These are phyloP conservation scores for Waltergamsia citrina DNA, from an alignment of 2,329 filamentous ascomycete genomes.

Conservation along the genomic window DNA sequence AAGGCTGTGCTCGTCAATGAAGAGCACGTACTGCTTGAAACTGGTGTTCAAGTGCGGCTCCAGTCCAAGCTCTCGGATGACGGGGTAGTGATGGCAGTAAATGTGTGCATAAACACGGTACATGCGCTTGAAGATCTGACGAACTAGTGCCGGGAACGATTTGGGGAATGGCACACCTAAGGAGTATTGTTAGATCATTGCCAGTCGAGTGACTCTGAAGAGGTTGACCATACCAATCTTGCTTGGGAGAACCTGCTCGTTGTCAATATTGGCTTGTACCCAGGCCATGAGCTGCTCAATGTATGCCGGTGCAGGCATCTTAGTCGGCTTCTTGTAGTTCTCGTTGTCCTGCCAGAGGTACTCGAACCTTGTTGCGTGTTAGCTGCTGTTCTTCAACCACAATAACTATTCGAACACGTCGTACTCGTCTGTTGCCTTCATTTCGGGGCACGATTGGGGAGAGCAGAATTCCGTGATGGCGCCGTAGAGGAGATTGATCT, in stretches of 20 bases:
- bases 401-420: conserved; percentile 14
- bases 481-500: conserved; percentile 97
- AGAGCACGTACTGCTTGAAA: conserved; percentile 99
- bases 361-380: conserved; percentile 59
- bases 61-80: conserved; percentile 87
- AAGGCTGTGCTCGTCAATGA: conserved; percentile 91
- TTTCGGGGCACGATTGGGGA: conserved; percentile 91
- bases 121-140: conserved; percentile 97
- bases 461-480: conserved; percentile 99
- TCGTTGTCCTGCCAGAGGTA: conserved; percentile 98
- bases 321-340: conserved; percentile 89
- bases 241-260: conserved; percentile 90
- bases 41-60: conserved; percentile 97
- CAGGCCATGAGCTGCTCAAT: conserved; percentile 97
- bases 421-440: conserved; percentile 99
- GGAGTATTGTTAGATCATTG: neutral
- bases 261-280: conserved; percentile 93
- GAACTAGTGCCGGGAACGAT: conserved; percentile 77
- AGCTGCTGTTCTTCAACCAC: conserved; percentile 6
- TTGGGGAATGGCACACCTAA: conserved; percentile 88
- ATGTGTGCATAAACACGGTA: conserved; percentile 99
- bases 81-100: conserved; percentile 98
- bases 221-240: conserved; percentile 63
- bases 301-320: conserved; percentile 95
- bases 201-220: conserved; percentile 5